phyloP scores from a whole-genome alignment of 1,284 basidiomycete genomes.

The Bjerkandera adusta region DNA sequence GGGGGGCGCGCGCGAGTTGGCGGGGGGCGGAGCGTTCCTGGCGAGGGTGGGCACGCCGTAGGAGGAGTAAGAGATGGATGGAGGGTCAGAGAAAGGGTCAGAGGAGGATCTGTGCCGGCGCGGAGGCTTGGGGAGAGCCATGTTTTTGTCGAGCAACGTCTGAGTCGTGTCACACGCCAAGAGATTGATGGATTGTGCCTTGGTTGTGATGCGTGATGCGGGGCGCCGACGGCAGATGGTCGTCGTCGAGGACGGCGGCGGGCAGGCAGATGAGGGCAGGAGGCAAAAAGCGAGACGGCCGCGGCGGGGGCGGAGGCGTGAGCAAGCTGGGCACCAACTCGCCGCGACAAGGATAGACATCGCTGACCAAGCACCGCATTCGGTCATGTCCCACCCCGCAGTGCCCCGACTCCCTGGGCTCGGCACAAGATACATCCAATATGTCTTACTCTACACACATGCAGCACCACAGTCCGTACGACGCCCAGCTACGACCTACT shows the following conservation, averaged over 20 bases:
- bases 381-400: background rate
- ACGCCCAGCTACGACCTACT: constrained; percentile 1
- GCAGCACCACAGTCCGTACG: background rate
- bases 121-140: constrained; percentile 32
- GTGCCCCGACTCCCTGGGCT: too few relatives aligned
- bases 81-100: constrained; percentile 59
- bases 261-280: constrained; percentile 3
- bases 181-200: constrained; percentile 15
- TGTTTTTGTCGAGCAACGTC: constrained; percentile 19
- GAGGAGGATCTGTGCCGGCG: constrained; percentile 49
- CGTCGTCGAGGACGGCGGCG: constrained; percentile 2
- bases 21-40: constrained; percentile 26
- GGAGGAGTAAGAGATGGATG: constrained; percentile 32
- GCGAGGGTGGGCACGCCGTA: constrained; percentile 32
- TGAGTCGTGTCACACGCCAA: constrained; percentile 27
- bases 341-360: background rate
- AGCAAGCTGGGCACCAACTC: background rate
- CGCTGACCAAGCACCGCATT: constrained; percentile 9
- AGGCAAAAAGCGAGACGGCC: constrained; percentile 9
- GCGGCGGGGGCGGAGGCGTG: constrained; percentile 1
- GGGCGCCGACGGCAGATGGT: too few relatives aligned
- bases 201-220: constrained; percentile 7
- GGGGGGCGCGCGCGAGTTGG: constrained; percentile 34
- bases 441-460: too few relatives aligned
- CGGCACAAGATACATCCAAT: too few relatives aligned